Evolutionary conservation across 2,329 filamentous ascomycete genomes (phyloP), one percentile per base, ranked within the genome.

Genomic region (Diaporthe citri): DNA sequence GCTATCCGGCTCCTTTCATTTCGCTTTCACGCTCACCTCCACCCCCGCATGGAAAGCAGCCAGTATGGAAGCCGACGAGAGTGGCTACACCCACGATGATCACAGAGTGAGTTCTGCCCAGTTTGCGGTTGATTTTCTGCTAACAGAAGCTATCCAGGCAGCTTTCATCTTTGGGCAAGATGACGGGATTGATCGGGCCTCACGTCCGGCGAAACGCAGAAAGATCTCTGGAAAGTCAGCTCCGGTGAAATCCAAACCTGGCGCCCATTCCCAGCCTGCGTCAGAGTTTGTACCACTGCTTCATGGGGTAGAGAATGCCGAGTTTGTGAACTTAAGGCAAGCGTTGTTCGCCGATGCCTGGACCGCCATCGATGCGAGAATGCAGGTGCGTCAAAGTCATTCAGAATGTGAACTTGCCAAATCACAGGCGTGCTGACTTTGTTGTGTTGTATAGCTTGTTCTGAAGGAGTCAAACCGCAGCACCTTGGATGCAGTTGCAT

Each of bases 341-440:
- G 83, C 86, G 60, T 85, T 90, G 4, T 96, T 92, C 82, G 84
- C 90, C 69, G 83, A 87, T 71, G 86, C 90, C 67, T 97, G 95
- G 95, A 83, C 85, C 3, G 84, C 87, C 52, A 90, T 94, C 78
- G 89, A 95, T 76, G 82, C 84, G 60, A 88, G 90, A 36, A 92
- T 96, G 69, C 88, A 93, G 82, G 90, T 90, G 79, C 69, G 82
- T 64, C 20, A 25, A 20, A 25, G 1, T 17, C 48, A 52, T 36
- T 15, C 57, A 52, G 46, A 52, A n/a, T 25, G 39, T 17, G 8
- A 20, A 20, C 4, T 28, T 13, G 17, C 4, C 25, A 15, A 28
- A 13, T 13, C 10, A 7, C 25, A 36, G 20, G 31, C 20, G 8
- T 60, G 31, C 15, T 72, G 55, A 72, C 69, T 41, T 10, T 31